phyloP scores from a whole-genome alignment of 108 stramenopile genomes.

The Nitzschia sp. region DNA sequence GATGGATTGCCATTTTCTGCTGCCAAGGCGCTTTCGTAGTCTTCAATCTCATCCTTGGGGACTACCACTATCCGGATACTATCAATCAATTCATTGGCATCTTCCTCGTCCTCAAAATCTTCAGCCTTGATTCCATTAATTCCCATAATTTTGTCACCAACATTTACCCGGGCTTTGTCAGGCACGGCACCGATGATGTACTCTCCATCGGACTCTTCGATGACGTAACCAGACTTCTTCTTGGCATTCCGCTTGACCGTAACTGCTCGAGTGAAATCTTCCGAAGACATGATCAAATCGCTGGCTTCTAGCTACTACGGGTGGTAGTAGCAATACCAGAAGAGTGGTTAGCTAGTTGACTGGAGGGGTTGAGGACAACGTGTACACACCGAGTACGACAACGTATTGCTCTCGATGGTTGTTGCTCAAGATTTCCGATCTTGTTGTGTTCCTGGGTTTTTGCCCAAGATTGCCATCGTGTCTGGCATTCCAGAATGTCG shows the following conservation, averaged over 20 bases:
- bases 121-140: slow-evolving; percentile 39
- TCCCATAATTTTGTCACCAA: slow-evolving; percentile 27
- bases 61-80: slow-evolving; percentile 40
- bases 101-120: slow-evolving; percentile 33
- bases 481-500: too few species aligned
- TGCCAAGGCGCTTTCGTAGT: slow-evolving; percentile 25
- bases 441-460: background rate
- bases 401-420: too few species aligned
- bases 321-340: background rate
- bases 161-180: slow-evolving; percentile 28
- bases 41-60: slow-evolving; percentile 27
- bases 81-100: slow-evolving; percentile 41
- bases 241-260: slow-evolving; percentile 34
- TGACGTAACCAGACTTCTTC: slow-evolving; percentile 41
- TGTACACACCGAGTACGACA: too few species aligned
- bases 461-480: background rate
- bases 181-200: slow-evolving; percentile 26
- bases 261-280: slow-evolving; percentile 31
- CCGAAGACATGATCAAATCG: slow-evolving; percentile 15
- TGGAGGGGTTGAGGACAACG: too few species aligned
- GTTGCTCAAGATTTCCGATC: background rate
- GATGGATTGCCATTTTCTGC: slow-evolving; percentile 11
- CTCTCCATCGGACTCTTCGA: slow-evolving; percentile 22
- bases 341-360: background rate
- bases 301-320: background rate